These are phyloP conservation scores for Cladorrhinum sp. DNA, from an alignment of 2,329 filamentous ascomycete species.

Conservation along the genomic window DNA sequence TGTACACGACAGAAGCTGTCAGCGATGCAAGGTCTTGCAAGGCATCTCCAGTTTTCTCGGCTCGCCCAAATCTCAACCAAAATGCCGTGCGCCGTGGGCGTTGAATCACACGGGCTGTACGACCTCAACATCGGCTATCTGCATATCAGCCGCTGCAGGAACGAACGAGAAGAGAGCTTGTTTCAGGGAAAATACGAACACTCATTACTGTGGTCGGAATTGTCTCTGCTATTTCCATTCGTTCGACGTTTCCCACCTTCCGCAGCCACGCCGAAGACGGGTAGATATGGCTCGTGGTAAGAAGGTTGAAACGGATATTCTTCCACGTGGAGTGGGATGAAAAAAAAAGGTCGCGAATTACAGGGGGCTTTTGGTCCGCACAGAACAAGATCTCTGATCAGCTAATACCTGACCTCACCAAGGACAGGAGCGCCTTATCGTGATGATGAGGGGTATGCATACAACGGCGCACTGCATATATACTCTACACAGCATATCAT, in stretches of 20 bases:
- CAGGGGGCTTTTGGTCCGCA: neutral
- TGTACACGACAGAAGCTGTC: constrained; percentile 4
- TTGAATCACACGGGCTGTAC: constrained; percentile 7
- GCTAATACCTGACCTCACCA: neutral
- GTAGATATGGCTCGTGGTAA: neutral
- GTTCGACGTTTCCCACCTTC: neutral
- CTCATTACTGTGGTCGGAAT: neutral
- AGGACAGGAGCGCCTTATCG: neutral
- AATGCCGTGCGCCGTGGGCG: neutral
- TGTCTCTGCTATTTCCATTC: constrained; percentile 1
- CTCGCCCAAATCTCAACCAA: neutral
- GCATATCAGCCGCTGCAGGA: constrained; percentile 20
- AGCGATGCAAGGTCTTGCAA: constrained; percentile 5
- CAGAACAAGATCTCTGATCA: neutral
- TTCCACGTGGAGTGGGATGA: neutral
- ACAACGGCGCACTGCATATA: neutral
- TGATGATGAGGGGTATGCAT: neutral
- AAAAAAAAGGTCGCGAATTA: neutral
- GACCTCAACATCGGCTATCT: constrained; percentile 11
- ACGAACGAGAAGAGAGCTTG: constrained; percentile 7
- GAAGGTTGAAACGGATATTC: neutral
- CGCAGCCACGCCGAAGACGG: neutral
- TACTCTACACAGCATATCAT: neutral
- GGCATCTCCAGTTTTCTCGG: neutral
- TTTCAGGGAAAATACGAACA: constrained; percentile 4